Conservation (phyloP, 257 asterid genomes). For the Primulina eburnea region DNA sequence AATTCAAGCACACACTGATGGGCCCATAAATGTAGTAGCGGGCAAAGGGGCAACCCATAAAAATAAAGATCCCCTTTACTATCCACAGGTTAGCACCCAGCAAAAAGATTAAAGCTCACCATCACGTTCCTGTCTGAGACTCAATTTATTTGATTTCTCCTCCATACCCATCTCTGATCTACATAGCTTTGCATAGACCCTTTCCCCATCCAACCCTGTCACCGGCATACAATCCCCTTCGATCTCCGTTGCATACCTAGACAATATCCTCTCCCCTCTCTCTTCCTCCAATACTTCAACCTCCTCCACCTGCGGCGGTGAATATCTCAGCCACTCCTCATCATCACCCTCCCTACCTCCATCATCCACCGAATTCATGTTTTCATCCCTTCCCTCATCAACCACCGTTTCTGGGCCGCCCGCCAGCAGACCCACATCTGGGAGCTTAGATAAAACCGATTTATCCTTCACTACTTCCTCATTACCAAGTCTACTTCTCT, state of each 20-base stretch:
- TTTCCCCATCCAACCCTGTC: slow-evolving; percentile 91
- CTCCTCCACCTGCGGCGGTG: slow-evolving; percentile 46
- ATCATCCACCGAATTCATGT: slow-evolving; percentile 17
- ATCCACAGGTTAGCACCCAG: neutral
- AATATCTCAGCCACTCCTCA: slow-evolving; percentile 59
- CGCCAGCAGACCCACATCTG: neutral
- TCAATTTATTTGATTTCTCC: slow-evolving; percentile 43
- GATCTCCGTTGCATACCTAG: slow-evolving; percentile 67
- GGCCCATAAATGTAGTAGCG: too few species aligned
- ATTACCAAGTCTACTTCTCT: slow-evolving; percentile 33
- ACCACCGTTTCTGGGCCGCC: slow-evolving; percentile 19
- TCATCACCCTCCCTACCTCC: slow-evolving; percentile 35
- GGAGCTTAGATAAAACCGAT: slow-evolving; percentile 9
- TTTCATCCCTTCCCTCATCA: slow-evolving; percentile 27
- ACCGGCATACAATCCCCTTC: slow-evolving; percentile 87
- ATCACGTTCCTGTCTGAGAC: slow-evolving; percentile 31
- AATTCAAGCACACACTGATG: neutral
- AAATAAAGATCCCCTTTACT: neutral
- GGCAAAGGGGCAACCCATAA: too few species aligned
- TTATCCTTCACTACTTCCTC: slow-evolving; percentile 27
- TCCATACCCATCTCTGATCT: slow-evolving; percentile 40
- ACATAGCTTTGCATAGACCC: slow-evolving; percentile 83
- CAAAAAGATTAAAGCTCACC: slow-evolving; percentile 37
- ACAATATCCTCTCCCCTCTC: slow-evolving; percentile 52
- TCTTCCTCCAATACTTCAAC: slow-evolving; percentile 36